phyloP scores from a whole-genome alignment of 2,329 filamentous ascomycete species.

The Chaetothyriales sp. region DNA sequence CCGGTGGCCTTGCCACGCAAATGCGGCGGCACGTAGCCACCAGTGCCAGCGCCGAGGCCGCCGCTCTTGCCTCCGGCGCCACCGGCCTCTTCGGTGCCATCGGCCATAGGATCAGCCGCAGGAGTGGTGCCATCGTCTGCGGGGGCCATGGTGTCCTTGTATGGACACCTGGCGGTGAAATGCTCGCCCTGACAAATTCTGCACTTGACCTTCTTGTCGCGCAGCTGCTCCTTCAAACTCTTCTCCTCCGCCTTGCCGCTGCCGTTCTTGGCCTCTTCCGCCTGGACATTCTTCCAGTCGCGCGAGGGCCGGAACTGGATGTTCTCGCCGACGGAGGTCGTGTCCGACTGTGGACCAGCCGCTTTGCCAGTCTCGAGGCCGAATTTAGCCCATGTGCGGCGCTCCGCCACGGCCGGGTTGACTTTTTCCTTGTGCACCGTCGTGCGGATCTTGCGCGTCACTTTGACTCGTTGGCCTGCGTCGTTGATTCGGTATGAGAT shows the following conservation, averaged over 20 bases:
- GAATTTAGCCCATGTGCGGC: conserved; percentile 87
- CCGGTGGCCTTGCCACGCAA: conserved; percentile 45
- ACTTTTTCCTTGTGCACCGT: conserved; percentile 84
- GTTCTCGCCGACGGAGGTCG: conserved; percentile 90
- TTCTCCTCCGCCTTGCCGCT: conserved; percentile 49
- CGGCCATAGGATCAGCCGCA: conserved; percentile 24
- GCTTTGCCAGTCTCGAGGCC: conserved; percentile 75
- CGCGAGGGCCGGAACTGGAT: conserved; percentile 87
- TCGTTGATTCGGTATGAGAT: conserved; percentile 85
- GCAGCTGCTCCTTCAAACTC: conserved; percentile 54
- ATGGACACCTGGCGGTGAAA: conserved; percentile 97
- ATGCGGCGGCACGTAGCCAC: conserved; percentile 88
- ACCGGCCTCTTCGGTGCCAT: conserved; percentile 30
- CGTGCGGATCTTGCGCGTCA: conserved; percentile 85
- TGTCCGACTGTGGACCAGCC: conserved; percentile 69
- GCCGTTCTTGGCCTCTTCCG: conserved; percentile 44
- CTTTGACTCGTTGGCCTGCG: conserved; percentile 89
- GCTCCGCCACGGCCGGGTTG: conserved; percentile 91
- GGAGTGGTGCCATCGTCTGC: conserved; percentile 30
- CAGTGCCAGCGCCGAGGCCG: conserved; percentile 49
- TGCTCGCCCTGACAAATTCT: conserved; percentile 97
- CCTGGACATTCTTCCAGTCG: conserved; percentile 85
- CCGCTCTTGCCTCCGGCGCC: conserved; percentile 35
- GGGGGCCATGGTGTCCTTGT: conserved; percentile 97
- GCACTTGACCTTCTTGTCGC: conserved; percentile 99